Conservation (phyloP, 495 filamentous ascomycete genomes). For the Aspergillus ostianus region DNA sequence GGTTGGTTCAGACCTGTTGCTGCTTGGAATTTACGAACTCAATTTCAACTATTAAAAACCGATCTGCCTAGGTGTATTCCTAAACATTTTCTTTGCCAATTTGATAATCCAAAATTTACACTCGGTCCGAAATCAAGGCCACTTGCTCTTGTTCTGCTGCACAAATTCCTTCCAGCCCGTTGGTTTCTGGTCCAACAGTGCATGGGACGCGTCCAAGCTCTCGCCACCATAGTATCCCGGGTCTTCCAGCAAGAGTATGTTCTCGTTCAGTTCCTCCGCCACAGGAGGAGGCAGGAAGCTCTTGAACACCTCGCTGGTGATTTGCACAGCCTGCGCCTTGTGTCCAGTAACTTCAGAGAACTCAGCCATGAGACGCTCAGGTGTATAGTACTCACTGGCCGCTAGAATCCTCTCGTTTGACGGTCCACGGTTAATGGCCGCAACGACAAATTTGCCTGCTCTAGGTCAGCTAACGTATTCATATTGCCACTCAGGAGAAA, state of each 20-base stretch:
- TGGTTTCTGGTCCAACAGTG: conserved; percentile 11
- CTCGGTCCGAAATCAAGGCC: background rate
- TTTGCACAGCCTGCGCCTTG: conserved; percentile 37
- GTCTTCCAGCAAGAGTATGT: conserved; percentile 47
- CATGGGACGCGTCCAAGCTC: conserved; percentile 8
- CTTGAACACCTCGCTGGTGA: conserved; percentile 49
- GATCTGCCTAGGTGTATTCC: background rate
- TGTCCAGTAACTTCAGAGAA: conserved; percentile 50
- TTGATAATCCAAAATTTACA: too few species aligned
- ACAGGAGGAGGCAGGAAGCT: conserved; percentile 37
- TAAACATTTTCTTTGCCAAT: background rate
- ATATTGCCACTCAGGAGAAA: background rate
- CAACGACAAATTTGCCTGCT: conserved; percentile 54
- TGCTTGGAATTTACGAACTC: too few species aligned
- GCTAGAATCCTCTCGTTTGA: conserved; percentile 28
- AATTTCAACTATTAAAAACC: background rate
- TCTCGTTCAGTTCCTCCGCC: conserved; percentile 54
- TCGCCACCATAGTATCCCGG: conserved; percentile 51
- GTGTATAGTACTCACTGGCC: conserved; percentile 50
- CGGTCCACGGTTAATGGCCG: conserved; percentile 29
- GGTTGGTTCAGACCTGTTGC: too few species aligned
- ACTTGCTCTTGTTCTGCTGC: conserved; percentile 7
- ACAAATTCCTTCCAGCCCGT: conserved; percentile 19
- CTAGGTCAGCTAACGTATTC: background rate
- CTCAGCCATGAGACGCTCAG: conserved; percentile 41